These are phyloP conservation scores for Sungouiella thailandica DNA, from an alignment of 805 yeast genomes.

Conservation along the genomic window DNA sequence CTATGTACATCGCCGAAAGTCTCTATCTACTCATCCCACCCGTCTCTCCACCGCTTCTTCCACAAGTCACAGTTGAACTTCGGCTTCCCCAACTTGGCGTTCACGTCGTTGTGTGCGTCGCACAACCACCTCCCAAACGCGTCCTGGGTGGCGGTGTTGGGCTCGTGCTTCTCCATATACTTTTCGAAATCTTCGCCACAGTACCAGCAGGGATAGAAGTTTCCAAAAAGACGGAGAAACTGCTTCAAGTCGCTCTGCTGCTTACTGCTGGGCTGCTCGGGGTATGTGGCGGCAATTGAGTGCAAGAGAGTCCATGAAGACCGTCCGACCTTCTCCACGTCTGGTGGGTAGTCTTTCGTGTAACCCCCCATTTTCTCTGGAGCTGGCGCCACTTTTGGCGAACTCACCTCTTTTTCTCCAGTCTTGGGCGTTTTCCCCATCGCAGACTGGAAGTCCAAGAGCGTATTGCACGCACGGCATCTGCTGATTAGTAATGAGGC, in stretches of 20 bases:
- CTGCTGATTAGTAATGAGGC: constrained; percentile 24
- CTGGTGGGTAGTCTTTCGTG: constrained; percentile 72
- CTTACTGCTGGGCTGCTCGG: constrained; percentile 54
- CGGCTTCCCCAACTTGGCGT: constrained; percentile 78
- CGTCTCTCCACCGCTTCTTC: constrained; percentile 93
- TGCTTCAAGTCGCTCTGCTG: constrained; percentile 70
- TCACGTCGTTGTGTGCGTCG: constrained; percentile 93
- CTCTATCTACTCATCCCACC: constrained; percentile 75
- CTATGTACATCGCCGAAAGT: too few species aligned
- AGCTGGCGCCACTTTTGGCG: neutral
- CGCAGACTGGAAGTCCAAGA: constrained; percentile 74
- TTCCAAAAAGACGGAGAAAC: constrained; percentile 67
- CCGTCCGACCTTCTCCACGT: constrained; percentile 71
- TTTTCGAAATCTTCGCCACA: constrained; percentile 81
- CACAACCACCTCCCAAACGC: constrained; percentile 89
- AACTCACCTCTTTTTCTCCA: constrained; percentile 2
- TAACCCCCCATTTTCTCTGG: constrained; percentile 16
- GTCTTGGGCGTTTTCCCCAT: constrained; percentile 14
- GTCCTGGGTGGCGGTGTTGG: constrained; percentile 62
- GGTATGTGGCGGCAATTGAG: constrained; percentile 85
- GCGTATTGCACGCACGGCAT: constrained; percentile 84
- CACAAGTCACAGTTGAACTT: constrained; percentile 82
- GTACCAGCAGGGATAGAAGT: constrained; percentile 88
- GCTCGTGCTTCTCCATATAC: constrained; percentile 51
- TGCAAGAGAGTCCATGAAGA: constrained; percentile 93